phyloP scores from a whole-genome alignment of 192 early-diverging fungal genomes.

The Gorgonomyces haynaldii region DNA sequence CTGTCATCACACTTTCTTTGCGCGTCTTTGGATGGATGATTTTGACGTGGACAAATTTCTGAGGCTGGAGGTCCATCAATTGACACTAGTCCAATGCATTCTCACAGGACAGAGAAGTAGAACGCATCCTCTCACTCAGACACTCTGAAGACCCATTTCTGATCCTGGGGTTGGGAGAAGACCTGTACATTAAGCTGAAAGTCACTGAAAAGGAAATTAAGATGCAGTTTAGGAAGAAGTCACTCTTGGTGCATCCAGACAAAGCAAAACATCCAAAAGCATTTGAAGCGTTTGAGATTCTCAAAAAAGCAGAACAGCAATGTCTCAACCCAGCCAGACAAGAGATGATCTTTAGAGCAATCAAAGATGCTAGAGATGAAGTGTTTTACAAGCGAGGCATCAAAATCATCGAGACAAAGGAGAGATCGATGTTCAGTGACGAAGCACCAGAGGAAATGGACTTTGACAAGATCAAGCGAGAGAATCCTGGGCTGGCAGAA shows the following conservation, averaged over 20 bases:
- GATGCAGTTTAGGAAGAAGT: conserved; percentile 29
- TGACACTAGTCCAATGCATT: conserved; percentile 19
- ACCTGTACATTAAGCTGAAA: conserved; percentile 11
- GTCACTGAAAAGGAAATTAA: conserved; percentile 18
- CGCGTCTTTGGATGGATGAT: too few relatives aligned
- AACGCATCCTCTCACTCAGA: conserved; percentile 30
- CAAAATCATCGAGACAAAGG: too few relatives aligned
- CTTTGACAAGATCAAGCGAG: too few relatives aligned
- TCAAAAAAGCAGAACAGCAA: conserved; percentile 40
- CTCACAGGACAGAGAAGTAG: conserved; percentile 34
- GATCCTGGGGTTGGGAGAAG: conserved; percentile 28
- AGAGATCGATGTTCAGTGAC: too few relatives aligned
- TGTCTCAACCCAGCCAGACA: conserved; percentile 34
- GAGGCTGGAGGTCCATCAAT: conserved; percentile 18
- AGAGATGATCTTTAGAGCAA: conserved; percentile 15
- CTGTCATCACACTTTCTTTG: too few relatives aligned
- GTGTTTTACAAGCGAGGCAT: conserved; percentile 18
- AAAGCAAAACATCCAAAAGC: conserved; percentile 42
- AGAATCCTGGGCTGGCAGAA: too few relatives aligned
- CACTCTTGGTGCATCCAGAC: conserved; percentile 44
- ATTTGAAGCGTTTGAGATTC: conserved; percentile 37
- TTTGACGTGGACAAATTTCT: conserved; percentile 33
- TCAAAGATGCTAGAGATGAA: conserved; percentile 27
- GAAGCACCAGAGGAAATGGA: too few relatives aligned
- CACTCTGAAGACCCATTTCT: conserved; percentile 21